Percentiles rank a stretch among this genome's conserved stretches.
These are phyloP conservation scores for Geotrichum candidum DNA, from an alignment of 1,139 yeast genomes.

Conservation along the genomic window DNA sequence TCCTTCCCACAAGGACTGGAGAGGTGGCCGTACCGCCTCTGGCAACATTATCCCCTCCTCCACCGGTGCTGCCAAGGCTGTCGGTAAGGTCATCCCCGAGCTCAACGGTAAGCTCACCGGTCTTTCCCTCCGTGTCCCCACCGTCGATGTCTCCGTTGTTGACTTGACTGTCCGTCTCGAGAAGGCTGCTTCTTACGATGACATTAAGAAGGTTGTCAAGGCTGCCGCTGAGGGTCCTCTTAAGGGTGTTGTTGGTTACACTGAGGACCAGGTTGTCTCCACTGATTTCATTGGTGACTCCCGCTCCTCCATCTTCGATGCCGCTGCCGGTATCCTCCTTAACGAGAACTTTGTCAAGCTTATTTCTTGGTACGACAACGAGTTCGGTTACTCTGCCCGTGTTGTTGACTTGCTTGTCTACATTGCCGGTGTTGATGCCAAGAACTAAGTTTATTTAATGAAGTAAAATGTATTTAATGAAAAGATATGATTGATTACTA, in stretches of 20 bases:
- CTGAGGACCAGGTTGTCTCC: constrained; percentile 82
- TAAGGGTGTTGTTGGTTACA: constrained; percentile 76
- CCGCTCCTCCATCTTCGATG: constrained; percentile 78
- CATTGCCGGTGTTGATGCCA: constrained; percentile 47
- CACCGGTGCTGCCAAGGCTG: constrained; percentile 92
- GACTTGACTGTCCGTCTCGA: constrained; percentile 65
- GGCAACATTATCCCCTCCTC: constrained; percentile 87
- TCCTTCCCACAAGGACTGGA: constrained; percentile 91
- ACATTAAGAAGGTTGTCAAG: constrained; percentile 67
- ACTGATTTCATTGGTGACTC: constrained; percentile 75
- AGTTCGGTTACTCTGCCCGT: constrained; percentile 89
- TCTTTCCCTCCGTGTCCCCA: constrained; percentile 84
- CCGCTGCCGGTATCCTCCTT: constrained; percentile 78
- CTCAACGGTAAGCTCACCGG: constrained; percentile 87
- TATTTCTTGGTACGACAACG: constrained; percentile 87
- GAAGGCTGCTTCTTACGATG: constrained; percentile 67
- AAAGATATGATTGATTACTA: background rate
- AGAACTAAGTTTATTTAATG: constrained; percentile 8
- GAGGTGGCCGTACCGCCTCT: constrained; percentile 90
- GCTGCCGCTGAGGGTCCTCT: constrained; percentile 56
- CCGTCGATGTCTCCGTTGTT: constrained; percentile 77
- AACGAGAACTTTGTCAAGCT: constrained; percentile 81
- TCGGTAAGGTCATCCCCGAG: constrained; percentile 84
- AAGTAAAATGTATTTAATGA: constrained; percentile 2
- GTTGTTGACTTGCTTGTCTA: constrained; percentile 77